phyloP scores from a whole-genome alignment of 2,329 filamentous ascomycete genomes.

The Alternaria panax region DNA sequence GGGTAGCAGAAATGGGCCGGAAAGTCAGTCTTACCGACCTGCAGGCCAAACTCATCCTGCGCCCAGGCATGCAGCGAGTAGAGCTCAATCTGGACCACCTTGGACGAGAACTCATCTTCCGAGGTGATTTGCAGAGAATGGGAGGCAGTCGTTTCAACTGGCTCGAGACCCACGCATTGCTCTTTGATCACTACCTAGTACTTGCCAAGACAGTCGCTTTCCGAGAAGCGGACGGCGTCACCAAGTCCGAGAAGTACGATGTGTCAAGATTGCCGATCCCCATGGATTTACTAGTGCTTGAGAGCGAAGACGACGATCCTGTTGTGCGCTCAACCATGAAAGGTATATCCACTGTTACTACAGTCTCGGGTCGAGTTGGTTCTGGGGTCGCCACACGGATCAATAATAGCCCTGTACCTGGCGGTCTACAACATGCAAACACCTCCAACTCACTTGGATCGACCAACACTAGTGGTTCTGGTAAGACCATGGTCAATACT shows the following conservation, averaged over 20 bases:
- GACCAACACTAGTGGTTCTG: constrained; percentile 60
- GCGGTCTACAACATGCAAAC: constrained; percentile 70
- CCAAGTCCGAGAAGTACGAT: constrained; percentile 84
- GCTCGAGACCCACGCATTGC: constrained; percentile 90
- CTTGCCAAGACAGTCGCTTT: constrained; percentile 79
- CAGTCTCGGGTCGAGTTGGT: constrained; percentile 46
- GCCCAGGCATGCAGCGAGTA: constrained; percentile 84
- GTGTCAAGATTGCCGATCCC: constrained; percentile 95
- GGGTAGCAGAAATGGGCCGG: constrained; percentile 90
- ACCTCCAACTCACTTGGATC: constrained; percentile 68
- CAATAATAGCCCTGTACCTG: constrained; percentile 51
- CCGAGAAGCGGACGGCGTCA: constrained; percentile 72
- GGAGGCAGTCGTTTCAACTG: constrained; percentile 89
- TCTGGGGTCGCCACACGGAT: constrained; percentile 62
- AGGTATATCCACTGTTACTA: constrained; percentile 68
- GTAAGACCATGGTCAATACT: constrained; percentile 56
- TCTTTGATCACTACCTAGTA: constrained; percentile 97
- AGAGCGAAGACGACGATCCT: constrained; percentile 90
- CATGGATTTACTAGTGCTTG: constrained; percentile 92
- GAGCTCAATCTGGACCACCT: constrained; percentile 90
- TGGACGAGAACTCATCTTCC: constrained; percentile 86
- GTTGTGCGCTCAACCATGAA: constrained; percentile 81
- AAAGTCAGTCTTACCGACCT: constrained; percentile 90
- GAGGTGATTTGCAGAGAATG: constrained; percentile 88
- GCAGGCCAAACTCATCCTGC: constrained; percentile 79